A percentile compares a stretch with the other conserved stretches of the same genome.
These are phyloP conservation scores for Sclerotinia spermophila DNA, from an alignment of 2,329 filamentous ascomycete genomes.

Conservation along the genomic window DNA sequence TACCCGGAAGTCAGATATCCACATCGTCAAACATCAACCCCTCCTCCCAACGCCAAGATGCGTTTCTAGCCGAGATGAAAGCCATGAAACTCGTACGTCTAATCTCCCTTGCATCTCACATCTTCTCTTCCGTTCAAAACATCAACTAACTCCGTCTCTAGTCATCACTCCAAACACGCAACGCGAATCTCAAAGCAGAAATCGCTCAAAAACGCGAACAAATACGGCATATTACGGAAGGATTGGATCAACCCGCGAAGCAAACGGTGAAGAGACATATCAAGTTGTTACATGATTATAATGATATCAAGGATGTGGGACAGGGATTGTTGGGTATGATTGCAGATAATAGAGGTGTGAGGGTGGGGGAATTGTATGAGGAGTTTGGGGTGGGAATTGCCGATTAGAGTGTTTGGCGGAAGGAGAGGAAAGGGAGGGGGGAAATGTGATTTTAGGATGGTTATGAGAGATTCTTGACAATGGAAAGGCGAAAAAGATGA, in stretches of 20 bases:
- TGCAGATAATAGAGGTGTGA: constrained; percentile 58
- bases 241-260: constrained; percentile 40
- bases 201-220: constrained; percentile 34
- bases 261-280: constrained; percentile 60
- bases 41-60: constrained; percentile 26
- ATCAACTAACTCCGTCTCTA: constrained; percentile 36
- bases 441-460: neutral
- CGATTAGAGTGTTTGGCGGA: constrained; percentile 25
- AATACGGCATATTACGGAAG: constrained; percentile 38
- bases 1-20: neutral
- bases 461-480: neutral
- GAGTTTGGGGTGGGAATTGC: constrained; percentile 37
- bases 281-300: constrained; percentile 62
- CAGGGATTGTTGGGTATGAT: constrained; percentile 64
- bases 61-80: constrained; percentile 33
- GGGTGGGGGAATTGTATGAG: constrained; percentile 37
- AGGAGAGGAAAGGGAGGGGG: too few species aligned
- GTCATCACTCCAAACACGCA: constrained; percentile 42
- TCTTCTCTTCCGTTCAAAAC: constrained; percentile 22
- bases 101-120: neutral
- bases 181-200: constrained; percentile 42
- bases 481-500: neutral
- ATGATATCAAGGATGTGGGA: constrained; percentile 66
- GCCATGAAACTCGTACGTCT: constrained; percentile 35
- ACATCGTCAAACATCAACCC: neutral